A percentile compares a stretch with the other conserved stretches of the same genome.
Evolutionary conservation across 2,329 filamentous ascomycete genomes (phyloP).

Genomic region (Xylaria digitata): DNA sequence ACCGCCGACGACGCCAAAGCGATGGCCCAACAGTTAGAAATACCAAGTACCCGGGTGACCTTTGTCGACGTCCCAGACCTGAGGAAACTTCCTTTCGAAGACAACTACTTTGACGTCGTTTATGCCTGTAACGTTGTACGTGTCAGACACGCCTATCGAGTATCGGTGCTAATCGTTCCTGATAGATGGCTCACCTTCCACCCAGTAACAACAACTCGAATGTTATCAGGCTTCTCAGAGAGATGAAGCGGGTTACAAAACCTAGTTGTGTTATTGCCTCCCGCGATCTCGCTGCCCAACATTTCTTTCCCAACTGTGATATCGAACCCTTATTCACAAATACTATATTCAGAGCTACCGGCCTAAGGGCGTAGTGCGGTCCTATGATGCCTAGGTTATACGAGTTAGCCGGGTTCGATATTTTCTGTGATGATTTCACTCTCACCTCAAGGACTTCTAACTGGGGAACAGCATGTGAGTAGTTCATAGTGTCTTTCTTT

Average conservation of each 20-base stretch:
- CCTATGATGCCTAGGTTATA: neutral
- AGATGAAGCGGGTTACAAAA: constrained; percentile 26
- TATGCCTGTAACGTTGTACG: constrained; percentile 21
- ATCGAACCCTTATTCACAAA: constrained; percentile 7
- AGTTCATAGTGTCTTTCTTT: neutral
- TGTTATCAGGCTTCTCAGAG: neutral
- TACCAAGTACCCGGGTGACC: neutral
- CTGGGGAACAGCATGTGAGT: neutral
- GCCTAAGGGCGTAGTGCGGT: constrained; percentile 14
- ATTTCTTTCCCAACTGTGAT: constrained; percentile 22
- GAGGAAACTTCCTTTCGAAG: neutral
- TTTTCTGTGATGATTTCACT: neutral
- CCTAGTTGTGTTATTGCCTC: constrained; percentile 5
- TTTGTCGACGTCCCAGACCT: neutral
- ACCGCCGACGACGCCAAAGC: neutral
- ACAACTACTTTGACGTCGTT: constrained; percentile 15
- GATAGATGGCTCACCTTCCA: constrained; percentile 17
- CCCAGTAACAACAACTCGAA: neutral
- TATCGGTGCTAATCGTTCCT: constrained; percentile 6
- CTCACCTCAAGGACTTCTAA: neutral
- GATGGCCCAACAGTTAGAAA: neutral
- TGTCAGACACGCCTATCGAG: neutral
- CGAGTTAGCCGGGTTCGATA: neutral
- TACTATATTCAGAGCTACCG: constrained; percentile 14
- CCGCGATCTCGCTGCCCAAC: constrained; percentile 8